Evolutionary conservation across 2,329 filamentous ascomycete genomes (phyloP), one percentile per base, ranked within the genome.

Genomic region (Sarocladiaceae sp.): DNA sequence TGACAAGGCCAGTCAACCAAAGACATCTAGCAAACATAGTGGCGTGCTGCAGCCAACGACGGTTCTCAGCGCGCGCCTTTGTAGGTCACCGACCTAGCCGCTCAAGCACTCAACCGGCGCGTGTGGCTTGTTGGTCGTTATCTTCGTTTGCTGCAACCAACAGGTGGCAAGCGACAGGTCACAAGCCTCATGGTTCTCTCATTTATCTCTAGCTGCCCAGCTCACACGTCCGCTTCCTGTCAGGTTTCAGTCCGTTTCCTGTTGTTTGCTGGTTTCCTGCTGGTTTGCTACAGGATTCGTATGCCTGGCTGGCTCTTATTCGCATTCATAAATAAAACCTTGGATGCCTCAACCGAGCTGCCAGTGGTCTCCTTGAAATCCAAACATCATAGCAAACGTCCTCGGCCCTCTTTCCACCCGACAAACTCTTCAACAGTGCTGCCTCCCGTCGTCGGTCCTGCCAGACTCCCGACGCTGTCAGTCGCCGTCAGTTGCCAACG

Each of bases 101-200:
- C n/a, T n/a, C n/a, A n/a, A n/a, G n/a, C n/a, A n/a, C n/a, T n/a
- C n/a, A n/a, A n/a, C n/a, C n/a, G n/a, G n/a, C n/a, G 37, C 5
- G 23, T 6, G 6, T 29, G 37, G n/a, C 10, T 16, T 41, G 37
- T 41, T 41, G 37, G 23, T 29, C 10, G 37, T 41, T 39, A 39
- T 39, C 19, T 24, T 20, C 20, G 21, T 19, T 18, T 35, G 15
- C 33, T 35, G 33, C 33, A 35, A 21, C 34, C 33, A 39, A 21
- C 21, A 24, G 24, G 29, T 13, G 23, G 24, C n/a, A 29, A 12
- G 20, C 34, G 20, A 39, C 34, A 24, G 23, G 19, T 35, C 33
- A 35, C 33, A 20, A 13, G 16, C 34, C 10, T 39, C 34, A 6
- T n/a, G 11, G n/a, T 5, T 39, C 34, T 7, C n/a, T 16, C 34